Base-by-base conservation (phyloP, 2,329 filamentous ascomycete species). In the Xylaria sp. region DNA sequence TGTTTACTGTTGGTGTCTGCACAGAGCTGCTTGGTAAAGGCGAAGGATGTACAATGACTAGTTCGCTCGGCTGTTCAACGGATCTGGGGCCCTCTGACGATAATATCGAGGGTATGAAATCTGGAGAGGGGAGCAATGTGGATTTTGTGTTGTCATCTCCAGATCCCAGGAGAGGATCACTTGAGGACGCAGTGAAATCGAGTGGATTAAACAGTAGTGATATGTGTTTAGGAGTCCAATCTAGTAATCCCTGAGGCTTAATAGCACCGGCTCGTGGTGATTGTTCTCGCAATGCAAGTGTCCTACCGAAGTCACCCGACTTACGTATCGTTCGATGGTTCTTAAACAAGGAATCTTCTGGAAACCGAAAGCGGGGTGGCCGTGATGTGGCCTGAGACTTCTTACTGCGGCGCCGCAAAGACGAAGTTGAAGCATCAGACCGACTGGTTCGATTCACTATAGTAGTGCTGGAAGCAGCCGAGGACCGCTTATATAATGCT, bases 211-310 rank as follows among this genome's bases (percentile, higher is more conserved):
- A 76, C 5, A 77, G 59, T 2, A 75, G 65, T 3, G 77, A 78
- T 51, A 78, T 70, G 48, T 75, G 77, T 48, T 72, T 72, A 7
- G 76, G 77, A 39, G 69, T 69, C 76, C 76, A 78, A 61, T 76
- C 74, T 34, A 77, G 51, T 36, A 76, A 68, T 9, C 70, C 69
- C 19, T 69, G 24, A n/a, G 65, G 61, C 24, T 67, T 36, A 8
- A 17, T 21, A 39, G 34, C 53, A 24, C 47, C 39, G 36, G 65
- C 57, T 54, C 11, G 39, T 9, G 56, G 39, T 21, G 64, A 61
- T 17, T 53, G 58, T 30, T 70, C 62, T 19, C 12, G 53, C 14
- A 42, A 47, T 14, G 19, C 19, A 30, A 34, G 53, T 55, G 36
- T 53, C 11, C 47, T 51, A 34, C 48, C 59, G 17, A 30, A 24